Base-by-base conservation (phyloP, 352 stramenopile species). In the Pythium utonaiense region DNA sequence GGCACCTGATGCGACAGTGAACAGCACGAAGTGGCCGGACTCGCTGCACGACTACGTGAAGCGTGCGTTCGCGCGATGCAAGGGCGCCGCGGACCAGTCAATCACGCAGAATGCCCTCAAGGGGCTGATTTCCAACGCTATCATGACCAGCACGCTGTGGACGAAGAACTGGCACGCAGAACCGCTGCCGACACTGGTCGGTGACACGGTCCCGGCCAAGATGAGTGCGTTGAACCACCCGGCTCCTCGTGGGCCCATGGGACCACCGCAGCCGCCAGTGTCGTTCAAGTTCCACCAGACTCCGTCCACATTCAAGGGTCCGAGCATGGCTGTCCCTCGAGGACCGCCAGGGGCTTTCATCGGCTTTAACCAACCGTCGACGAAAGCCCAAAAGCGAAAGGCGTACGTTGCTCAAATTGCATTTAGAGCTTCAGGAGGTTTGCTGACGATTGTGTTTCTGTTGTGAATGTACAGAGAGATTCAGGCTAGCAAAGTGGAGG, bases 11-110 rank as follows among this genome's bases (percentile, higher is more conserved):
- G 60, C 62, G 13, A 38, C 17, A 2, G 52, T 61, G 13, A 66
- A 66, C 28, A 87, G 73, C 55, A 75, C 67, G 42, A 93, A 96
- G 67, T 96, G 86, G 86, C 86, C 86, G 3, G 80, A 91, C 34
- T 70, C 83, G 3, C 70, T 96, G 2, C 83, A 96, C 22, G 71
- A 93, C 45, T 96, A 96, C 48, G 86, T 96, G 44, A 91, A 95
- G 67, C 78, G 83, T 2, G 86, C 85, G 24, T 96, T 96, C 58
- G 78, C 74, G 14, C 76, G 82, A 16, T 94, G 85, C 56, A 90
- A 88, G 33, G 84, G 78, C 31, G 75, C 79, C 16, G 67, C 79
- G 2, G 85, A 96, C 63, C 86, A 96, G 58, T 60, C 68, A 31
- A 68, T 93, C 40, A 91, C 84, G 10, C 85, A 96, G 58, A 85